Evolutionary conservation across 257 asterid genomes (phyloP), one percentile per base, ranked within the genome.

Genomic region (Petunia secreta): DNA sequence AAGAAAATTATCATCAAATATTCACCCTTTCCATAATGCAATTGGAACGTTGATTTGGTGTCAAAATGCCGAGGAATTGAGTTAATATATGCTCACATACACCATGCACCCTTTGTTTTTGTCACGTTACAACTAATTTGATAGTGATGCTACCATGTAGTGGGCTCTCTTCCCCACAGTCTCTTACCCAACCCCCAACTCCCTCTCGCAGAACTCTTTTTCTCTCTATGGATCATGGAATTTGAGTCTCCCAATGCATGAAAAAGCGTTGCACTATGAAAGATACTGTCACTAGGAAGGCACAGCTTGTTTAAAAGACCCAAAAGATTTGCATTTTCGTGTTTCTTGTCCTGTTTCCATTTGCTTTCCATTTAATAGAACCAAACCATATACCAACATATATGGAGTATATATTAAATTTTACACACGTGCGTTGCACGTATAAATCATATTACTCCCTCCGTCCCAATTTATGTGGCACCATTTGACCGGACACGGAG

Each of bases 231-330:
- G 81, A 83, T 64, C 86, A 85, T 87, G 91, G 95, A 92, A 92
- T 92, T 89, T 88, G 90, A 90, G 82, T 84, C 85, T 84, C 85
- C 88, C 95, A 77, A 87, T 84, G 90, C 89, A 77, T 78, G 8
- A 50, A 79, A 66, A 75, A 83, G 41, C 55, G 75, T 53, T 79
- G 50, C 82, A 75, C 84, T 57, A 75, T 40, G 58, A 39, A 25
- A 66, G 63, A 76, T 83, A 50, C 83, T 65, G 84, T 80, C 69
- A 73, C 75, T 36, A 48, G 59, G 37, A 71, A 25, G 82, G 75
- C 65, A 59, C 75, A 59, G 79, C 75, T 82, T 83, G 86, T 83
- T 82, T 82, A 79, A 77, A 81, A 84, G 83, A 65, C 86, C 85
- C 79, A 81, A 65, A 68, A 16, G 1, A 11, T 6, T 81, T 54